These are phyloP conservation scores for Sordariomycetes sp. DNA, from an alignment of 2,329 filamentous ascomycete species.

Conservation along the genomic window DNA sequence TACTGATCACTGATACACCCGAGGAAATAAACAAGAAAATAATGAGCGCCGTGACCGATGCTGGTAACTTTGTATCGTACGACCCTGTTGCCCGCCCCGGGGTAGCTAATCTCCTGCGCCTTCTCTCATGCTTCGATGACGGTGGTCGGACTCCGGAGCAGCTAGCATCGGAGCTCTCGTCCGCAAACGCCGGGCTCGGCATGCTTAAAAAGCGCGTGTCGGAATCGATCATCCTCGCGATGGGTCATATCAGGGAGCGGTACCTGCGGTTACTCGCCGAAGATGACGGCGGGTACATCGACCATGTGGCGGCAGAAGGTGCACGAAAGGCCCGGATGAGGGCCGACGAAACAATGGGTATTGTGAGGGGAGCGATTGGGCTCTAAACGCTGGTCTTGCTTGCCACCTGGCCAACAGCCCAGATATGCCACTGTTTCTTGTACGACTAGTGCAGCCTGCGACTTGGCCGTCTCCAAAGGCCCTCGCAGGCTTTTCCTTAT, in stretches of 20 bases:
- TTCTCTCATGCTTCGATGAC: slow-evolving; percentile 60
- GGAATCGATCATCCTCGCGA: slow-evolving; percentile 39
- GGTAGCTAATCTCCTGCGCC: slow-evolving; percentile 75
- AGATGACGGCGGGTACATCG: slow-evolving; percentile 39
- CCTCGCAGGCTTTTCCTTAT: neutral
- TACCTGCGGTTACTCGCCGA: slow-evolving; percentile 40
- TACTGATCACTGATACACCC: slow-evolving; percentile 66
- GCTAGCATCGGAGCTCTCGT: slow-evolving; percentile 25
- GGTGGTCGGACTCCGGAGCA: slow-evolving; percentile 24
- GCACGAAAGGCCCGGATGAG: slow-evolving; percentile 49
- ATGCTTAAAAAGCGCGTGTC: slow-evolving; percentile 43
- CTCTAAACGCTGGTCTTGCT: slow-evolving; percentile 16
- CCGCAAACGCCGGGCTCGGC: slow-evolving; percentile 20
- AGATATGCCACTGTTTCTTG: neutral
- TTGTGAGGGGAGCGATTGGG: slow-evolving; percentile 41
- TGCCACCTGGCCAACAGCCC: neutral
- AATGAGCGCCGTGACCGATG: slow-evolving; percentile 67
- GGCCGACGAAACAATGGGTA: slow-evolving; percentile 46
- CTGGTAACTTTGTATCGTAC: slow-evolving; percentile 54
- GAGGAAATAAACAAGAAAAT: slow-evolving; percentile 60
- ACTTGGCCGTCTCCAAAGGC: neutral
- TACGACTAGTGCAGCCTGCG: neutral
- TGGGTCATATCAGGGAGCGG: slow-evolving; percentile 43
- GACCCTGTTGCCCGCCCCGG: slow-evolving; percentile 62
- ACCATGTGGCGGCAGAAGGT: slow-evolving; percentile 47